A percentile compares a stretch with the other conserved stretches of the same genome.
Evolutionary conservation across 768 basidiomycete genomes (phyloP).

Genomic region (Macrolepiota dolichaula): DNA sequence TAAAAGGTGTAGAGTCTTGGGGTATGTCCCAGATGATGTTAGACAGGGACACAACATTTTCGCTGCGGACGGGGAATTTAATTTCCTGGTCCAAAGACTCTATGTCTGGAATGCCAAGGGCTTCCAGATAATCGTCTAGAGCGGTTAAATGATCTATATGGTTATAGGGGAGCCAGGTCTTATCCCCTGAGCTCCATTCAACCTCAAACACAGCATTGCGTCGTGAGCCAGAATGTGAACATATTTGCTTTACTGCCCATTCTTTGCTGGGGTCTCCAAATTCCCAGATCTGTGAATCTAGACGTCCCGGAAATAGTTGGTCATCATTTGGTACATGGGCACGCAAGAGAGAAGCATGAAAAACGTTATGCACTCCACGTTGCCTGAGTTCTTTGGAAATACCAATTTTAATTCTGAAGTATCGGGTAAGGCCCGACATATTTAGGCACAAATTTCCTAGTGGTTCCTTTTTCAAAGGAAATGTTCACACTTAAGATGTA

Average conservation of each 20-base stretch:
- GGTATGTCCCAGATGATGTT: no score
- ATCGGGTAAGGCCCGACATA: slow-evolving; percentile 15
- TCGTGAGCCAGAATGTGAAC: slow-evolving; percentile 14
- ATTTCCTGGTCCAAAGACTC: no score
- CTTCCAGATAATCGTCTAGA: background rate
- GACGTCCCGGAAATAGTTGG: slow-evolving; percentile 25
- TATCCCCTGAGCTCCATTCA: slow-evolving; percentile 21
- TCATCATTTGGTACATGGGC: slow-evolving; percentile 29
- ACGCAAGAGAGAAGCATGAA: slow-evolving; percentile 30
- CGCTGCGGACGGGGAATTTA: no score
- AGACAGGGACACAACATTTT: no score
- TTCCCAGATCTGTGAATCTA: slow-evolving; percentile 16
- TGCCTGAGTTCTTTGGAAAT: slow-evolving; percentile 15
- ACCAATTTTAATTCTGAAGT: background rate
- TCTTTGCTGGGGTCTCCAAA: slow-evolving; percentile 13
- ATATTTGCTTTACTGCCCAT: slow-evolving; percentile 19
- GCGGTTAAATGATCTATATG: background rate
- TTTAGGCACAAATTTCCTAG: slow-evolving; percentile 14
- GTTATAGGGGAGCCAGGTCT: slow-evolving; percentile 25
- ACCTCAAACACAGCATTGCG: slow-evolving; percentile 17
- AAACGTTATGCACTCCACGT: slow-evolving; percentile 25
- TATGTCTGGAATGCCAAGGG: background rate
- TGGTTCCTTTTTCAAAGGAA: background rate
- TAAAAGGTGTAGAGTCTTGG: no score
- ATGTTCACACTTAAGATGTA: slow-evolving; percentile 16